Percentiles rank a stretch among this genome's conserved stretches.
Conservation (phyloP, 2,329 filamentous ascomycete genomes). For the Calonectria leucothoes region DNA sequence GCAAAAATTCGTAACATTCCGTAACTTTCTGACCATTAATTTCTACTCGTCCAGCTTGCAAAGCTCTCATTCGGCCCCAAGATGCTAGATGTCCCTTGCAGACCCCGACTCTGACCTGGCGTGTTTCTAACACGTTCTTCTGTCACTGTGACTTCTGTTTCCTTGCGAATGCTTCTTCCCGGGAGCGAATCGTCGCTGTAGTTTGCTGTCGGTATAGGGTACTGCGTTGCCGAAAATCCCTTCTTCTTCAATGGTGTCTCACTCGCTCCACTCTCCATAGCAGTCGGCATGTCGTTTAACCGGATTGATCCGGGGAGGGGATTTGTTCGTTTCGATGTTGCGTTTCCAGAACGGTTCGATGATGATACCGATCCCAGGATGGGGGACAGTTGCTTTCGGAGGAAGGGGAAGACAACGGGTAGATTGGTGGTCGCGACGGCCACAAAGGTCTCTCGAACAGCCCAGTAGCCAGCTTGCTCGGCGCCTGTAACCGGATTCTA, state of each 20-base stretch:
- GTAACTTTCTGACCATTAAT: not conserved
- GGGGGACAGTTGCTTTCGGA: slow-evolving; percentile 34
- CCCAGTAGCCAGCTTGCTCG: slow-evolving; percentile 49
- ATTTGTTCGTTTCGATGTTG: slow-evolving; percentile 23
- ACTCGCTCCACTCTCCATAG: not conserved
- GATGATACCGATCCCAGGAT: slow-evolving; percentile 21
- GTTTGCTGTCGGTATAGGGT: slow-evolving; percentile 16
- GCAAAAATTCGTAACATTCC: not conserved
- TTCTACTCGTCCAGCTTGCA: not conserved
- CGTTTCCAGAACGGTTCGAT: not conserved
- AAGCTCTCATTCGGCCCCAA: not conserved
- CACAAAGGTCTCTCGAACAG: slow-evolving; percentile 51
- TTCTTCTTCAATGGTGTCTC: slow-evolving; percentile 6
- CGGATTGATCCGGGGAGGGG: slow-evolving; percentile 27
- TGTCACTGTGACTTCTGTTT: slow-evolving; percentile 22
- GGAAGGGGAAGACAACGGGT: slow-evolving; percentile 53
- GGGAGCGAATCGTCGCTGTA: slow-evolving; percentile 24
- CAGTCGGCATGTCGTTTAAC: slow-evolving; percentile 19
- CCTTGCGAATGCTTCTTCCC: slow-evolving; percentile 19
- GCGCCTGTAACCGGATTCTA: slow-evolving; percentile 50
- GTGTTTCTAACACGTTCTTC: not conserved
- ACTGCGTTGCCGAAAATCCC: slow-evolving; percentile 15
- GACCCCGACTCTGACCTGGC: not conserved
- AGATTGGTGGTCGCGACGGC: slow-evolving; percentile 52
- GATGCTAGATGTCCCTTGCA: not conserved